Percentiles rank a stretch among this genome's conserved stretches.
Conservation (phyloP, 352 stramenopile species). For the Globisporangium sylvaticum region DNA sequence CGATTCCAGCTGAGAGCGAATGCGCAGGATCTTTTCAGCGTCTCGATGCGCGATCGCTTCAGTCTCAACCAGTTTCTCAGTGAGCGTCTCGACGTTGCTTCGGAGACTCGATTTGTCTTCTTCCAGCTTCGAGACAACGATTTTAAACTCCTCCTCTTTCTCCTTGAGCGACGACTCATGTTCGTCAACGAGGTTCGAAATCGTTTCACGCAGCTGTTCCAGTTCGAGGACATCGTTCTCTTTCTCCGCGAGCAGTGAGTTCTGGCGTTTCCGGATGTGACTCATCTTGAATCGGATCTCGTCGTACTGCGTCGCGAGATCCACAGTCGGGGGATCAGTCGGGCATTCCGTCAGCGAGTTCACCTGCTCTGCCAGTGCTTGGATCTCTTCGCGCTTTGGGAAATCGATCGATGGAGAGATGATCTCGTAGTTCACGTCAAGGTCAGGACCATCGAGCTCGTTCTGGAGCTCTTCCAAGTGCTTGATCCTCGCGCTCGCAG, state of each 20-base stretch:
- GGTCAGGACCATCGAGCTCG: slow-evolving; percentile 33
- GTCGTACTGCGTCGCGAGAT: slow-evolving; percentile 15
- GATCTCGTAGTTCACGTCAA: slow-evolving; percentile 39
- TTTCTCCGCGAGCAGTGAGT: slow-evolving; percentile 17
- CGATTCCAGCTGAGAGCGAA: slow-evolving; percentile 22
- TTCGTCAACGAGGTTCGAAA: slow-evolving; percentile 12
- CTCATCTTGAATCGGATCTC: slow-evolving; percentile 21
- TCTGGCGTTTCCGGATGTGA: slow-evolving; percentile 21
- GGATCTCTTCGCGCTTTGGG: slow-evolving; percentile 43
- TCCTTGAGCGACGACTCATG: slow-evolving; percentile 7
- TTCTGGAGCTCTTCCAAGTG: slow-evolving; percentile 35
- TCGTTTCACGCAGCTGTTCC: slow-evolving; percentile 18
- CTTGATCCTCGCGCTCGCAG: slow-evolving; percentile 23
- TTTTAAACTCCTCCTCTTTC: slow-evolving; percentile 7
- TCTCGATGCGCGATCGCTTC: slow-evolving; percentile 20
- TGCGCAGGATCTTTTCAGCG: slow-evolving; percentile 1
- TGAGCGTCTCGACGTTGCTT: slow-evolving; percentile 22
- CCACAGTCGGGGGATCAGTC: not conserved
- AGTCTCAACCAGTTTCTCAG: slow-evolving; percentile 20
- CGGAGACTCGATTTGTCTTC: slow-evolving; percentile 9
- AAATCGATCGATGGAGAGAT: slow-evolving; percentile 43
- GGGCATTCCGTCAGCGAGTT: slow-evolving; percentile 10
- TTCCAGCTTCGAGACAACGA: not conserved
- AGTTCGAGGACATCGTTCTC: slow-evolving; percentile 18
- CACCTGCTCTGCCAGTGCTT: slow-evolving; percentile 13